Evolutionary conservation across 805 yeast genomes (phyloP).

Genomic region (Kuraishia capsulata): DNA sequence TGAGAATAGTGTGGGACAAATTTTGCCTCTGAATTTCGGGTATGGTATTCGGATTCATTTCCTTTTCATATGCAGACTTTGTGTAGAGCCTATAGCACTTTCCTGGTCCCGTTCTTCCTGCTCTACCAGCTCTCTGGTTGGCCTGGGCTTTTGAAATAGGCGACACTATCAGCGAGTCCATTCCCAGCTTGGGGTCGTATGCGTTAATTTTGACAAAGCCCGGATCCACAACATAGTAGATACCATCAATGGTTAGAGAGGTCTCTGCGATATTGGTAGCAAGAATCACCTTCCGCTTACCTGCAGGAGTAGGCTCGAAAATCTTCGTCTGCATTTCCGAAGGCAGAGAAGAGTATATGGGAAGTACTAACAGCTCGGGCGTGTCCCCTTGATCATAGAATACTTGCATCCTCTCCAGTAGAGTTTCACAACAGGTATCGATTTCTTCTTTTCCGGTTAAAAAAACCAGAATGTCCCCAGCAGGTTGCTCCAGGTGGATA

Average conservation of each 20-base stretch:
- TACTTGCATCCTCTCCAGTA: slow-evolving; percentile 52
- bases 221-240: slow-evolving; percentile 85
- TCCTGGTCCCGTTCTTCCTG: slow-evolving; percentile 97
- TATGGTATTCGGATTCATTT: slow-evolving; percentile 68
- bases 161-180: slow-evolving; percentile 76
- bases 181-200: slow-evolving; percentile 80
- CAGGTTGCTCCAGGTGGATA: slow-evolving; percentile 70
- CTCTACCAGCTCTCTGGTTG: slow-evolving; percentile 91
- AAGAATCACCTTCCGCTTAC: slow-evolving; percentile 78
- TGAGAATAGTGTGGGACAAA: slow-evolving; percentile 69
- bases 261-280: slow-evolving; percentile 98
- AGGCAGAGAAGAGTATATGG: slow-evolving; percentile 88
- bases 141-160: slow-evolving; percentile 96
- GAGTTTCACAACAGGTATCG: slow-evolving; percentile 75
- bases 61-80: slow-evolving; percentile 66
- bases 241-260: slow-evolving; percentile 91
- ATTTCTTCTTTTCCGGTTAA: slow-evolving; percentile 93
- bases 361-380: slow-evolving; percentile 65
- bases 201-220: slow-evolving; percentile 90
- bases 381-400: slow-evolving; percentile 45
- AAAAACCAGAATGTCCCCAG: slow-evolving; percentile 77
- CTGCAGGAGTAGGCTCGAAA: slow-evolving; percentile 81
- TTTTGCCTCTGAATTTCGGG: slow-evolving; percentile 94
- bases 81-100: slow-evolving; percentile 90
- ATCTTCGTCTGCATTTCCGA: slow-evolving; percentile 83